Conservation (phyloP, 2,329 filamentous ascomycete genomes). For the Fusarium sp. region DNA sequence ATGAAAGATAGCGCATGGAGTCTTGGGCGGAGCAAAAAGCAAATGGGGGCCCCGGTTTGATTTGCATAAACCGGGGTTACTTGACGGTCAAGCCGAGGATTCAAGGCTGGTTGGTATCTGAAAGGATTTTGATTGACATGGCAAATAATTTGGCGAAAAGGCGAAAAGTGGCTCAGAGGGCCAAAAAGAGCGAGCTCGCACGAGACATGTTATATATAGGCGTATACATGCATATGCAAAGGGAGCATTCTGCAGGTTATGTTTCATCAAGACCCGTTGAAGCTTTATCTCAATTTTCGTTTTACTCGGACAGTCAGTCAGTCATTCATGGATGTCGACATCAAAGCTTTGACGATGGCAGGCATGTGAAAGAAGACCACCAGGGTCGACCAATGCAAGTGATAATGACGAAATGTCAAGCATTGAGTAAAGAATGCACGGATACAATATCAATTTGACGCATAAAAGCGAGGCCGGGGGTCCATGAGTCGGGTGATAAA, state of each 20-base stretch:
- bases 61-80: slow-evolving; percentile 33
- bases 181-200: slow-evolving; percentile 19
- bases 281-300: slow-evolving; percentile 6
- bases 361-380: slow-evolving; percentile 28
- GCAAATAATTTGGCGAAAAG: slow-evolving; percentile 30
- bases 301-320: slow-evolving; percentile 1
- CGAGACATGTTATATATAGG: slow-evolving; percentile 35
- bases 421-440: slow-evolving; percentile 28
- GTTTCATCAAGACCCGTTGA: slow-evolving; percentile 23
- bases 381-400: slow-evolving; percentile 30
- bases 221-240: slow-evolving; percentile 24
- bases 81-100: slow-evolving; percentile 34
- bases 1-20: slow-evolving; percentile 46
- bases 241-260: slow-evolving; percentile 29
- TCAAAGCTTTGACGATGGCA: slow-evolving; percentile 10
- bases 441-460: slow-evolving; percentile 17
- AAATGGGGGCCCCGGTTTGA: slow-evolving; percentile 30
- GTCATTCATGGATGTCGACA: slow-evolving; percentile 3
- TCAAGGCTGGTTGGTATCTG: slow-evolving; percentile 12
- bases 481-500: slow-evolving; percentile 33
- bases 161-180: slow-evolving; percentile 31
- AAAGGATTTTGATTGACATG: slow-evolving; percentile 10
- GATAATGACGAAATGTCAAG: slow-evolving; percentile 36
- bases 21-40: slow-evolving; percentile 39
- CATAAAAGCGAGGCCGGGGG: slow-evolving; percentile 35